Evolutionary conservation across 2,329 filamentous ascomycete genomes (phyloP).

Genomic region (Calonectria montana): DNA sequence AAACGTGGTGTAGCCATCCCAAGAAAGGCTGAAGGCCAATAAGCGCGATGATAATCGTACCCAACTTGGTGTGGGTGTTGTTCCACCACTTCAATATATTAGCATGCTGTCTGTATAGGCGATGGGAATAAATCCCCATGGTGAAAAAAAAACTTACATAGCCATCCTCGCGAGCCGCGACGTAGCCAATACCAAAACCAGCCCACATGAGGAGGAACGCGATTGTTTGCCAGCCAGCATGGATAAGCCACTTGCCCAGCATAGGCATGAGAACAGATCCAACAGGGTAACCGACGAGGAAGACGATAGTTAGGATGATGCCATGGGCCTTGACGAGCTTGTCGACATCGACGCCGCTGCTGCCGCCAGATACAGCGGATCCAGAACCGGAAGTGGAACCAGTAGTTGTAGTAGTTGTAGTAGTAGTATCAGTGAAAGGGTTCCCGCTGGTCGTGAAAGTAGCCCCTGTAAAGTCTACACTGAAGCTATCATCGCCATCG

Average conservation of each 20-base stretch:
- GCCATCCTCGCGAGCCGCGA: constrained; percentile 51
- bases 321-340: constrained; percentile 55
- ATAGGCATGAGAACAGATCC: constrained; percentile 70
- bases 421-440: constrained; percentile 55
- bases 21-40: constrained; percentile 68
- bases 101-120: not conserved
- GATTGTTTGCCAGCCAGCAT: constrained; percentile 65
- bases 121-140: not conserved
- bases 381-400: not conserved
- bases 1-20: constrained; percentile 66
- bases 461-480: constrained; percentile 61
- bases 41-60: constrained; percentile 63
- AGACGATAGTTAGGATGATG: constrained; percentile 68
- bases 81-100: constrained; percentile 57
- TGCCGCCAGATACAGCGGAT: not conserved
- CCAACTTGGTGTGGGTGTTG: constrained; percentile 64
- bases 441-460: constrained; percentile 60
- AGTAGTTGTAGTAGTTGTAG: constrained; percentile 38
- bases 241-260: constrained; percentile 64
- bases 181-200: constrained; percentile 66
- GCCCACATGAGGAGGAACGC: constrained; percentile 67
- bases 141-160: constrained; percentile 50
- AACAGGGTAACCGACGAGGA: constrained; percentile 67
- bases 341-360: not conserved
- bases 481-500: constrained; percentile 56